Percentiles rank a stretch among this genome's conserved stretches.
Conservation (phyloP, 176 grass and related monocot species). For the sorghum (Sorghum bicolor) region Sorghum_bicolor_NCBIv3 NC_012875.2:57171501-57172000, state of each 20-base stretch:
- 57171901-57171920: conserved; percentile 20
- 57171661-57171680: background rate
- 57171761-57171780: too few relatives aligned
- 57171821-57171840: conserved; percentile 31
- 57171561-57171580: conserved; percentile 58
- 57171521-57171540: conserved; percentile 59
- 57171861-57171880: conserved; percentile 28
- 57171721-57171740: background rate
- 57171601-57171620: conserved; percentile 16
- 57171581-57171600: conserved; percentile 30
- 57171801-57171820: background rate
- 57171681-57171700: conserved; percentile 33
- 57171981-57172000: background rate
- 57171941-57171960: conserved; percentile 26
- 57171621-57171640: background rate
- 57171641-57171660: conserved; percentile 63
- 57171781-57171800: too few relatives aligned
- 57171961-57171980: conserved; percentile 43
- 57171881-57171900: conserved; percentile 40
- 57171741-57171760: too few relatives aligned
- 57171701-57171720: background rate
- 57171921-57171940: conserved; percentile 6
- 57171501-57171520: conserved; percentile 50
- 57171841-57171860: conserved; percentile 30
- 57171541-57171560: conserved; percentile 53